Conservation (phyloP, 1,284 basidiomycete species). For the Boletellus deceptivus region DNA sequence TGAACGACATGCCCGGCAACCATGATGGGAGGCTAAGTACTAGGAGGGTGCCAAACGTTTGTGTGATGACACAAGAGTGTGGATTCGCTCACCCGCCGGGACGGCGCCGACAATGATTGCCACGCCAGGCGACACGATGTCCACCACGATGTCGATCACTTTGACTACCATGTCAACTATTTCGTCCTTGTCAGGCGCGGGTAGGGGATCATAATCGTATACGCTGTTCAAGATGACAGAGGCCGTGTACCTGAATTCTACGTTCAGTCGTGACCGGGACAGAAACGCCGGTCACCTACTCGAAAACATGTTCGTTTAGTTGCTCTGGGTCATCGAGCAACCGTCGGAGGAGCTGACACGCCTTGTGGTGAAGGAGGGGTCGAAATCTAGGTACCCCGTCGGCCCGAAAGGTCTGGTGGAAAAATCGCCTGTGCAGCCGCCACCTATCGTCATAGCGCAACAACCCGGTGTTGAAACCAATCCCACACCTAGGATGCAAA, state of each 20-base stretch:
- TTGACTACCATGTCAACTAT: conserved; percentile 1
- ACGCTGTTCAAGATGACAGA: conserved; percentile 5
- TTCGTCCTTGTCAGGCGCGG: conserved; percentile 1
- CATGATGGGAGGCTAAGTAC: background rate
- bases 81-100: conserved; percentile 8
- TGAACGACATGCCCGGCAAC: background rate
- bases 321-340: conserved; percentile 8
- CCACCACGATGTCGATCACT: background rate
- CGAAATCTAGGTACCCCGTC: conserved; percentile 4
- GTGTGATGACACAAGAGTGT: background rate
- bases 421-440: conserved; percentile 36
- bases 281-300: conserved; percentile 1
- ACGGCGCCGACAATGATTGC: conserved; percentile 8
- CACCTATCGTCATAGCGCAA: conserved; percentile 38
- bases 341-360: conserved; percentile 12
- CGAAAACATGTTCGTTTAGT: conserved; percentile 8
- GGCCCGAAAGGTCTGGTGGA: conserved; percentile 28
- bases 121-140: conserved; percentile 4
- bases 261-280: background rate
- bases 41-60: background rate
- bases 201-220: conserved; percentile 19
- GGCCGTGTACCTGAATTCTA: conserved; percentile 7
- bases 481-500: background rate
- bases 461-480: conserved; percentile 23
- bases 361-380: conserved; percentile 12